phyloP scores from a whole-genome alignment of 805 yeast species.

The Nakazawaea ishiwadae region DNA sequence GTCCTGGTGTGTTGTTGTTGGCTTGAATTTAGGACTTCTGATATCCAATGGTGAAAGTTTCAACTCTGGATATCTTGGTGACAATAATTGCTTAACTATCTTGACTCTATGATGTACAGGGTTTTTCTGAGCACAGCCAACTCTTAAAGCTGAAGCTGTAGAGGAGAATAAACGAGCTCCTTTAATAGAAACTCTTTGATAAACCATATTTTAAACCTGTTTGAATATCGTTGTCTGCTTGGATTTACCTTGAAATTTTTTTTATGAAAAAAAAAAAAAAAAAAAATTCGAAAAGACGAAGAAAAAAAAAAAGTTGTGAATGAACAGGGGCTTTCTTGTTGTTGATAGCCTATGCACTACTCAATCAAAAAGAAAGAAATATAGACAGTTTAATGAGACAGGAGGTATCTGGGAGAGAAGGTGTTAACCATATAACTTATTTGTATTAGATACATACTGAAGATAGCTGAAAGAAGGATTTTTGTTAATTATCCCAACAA shows the following conservation, averaged over 20 bases:
- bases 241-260: slow-evolving; percentile 2
- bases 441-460: no score
- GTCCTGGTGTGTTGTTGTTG: slow-evolving; percentile 72
- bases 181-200: neutral
- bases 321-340: neutral
- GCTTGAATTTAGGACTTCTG: slow-evolving; percentile 73
- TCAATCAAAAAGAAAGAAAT: no score
- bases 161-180: slow-evolving; percentile 26
- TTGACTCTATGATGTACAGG: slow-evolving; percentile 91
- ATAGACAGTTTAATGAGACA: neutral
- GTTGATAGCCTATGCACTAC: no score
- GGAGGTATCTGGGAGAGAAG: no score
- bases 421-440: no score
- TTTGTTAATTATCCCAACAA: no score
- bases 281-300: no score
- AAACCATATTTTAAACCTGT: no score
- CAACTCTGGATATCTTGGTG: slow-evolving; percentile 69
- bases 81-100: slow-evolving; percentile 66
- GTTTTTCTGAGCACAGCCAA: slow-evolving; percentile 67
- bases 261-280: neutral
- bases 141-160: slow-evolving; percentile 32
- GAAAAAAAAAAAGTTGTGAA: no score
- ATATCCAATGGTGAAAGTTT: slow-evolving; percentile 68
- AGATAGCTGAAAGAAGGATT: no score
- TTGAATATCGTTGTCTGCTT: no score